Conservation (phyloP, 2,329 filamentous ascomycete genomes). For the Xylariaceae sp. region DNA sequence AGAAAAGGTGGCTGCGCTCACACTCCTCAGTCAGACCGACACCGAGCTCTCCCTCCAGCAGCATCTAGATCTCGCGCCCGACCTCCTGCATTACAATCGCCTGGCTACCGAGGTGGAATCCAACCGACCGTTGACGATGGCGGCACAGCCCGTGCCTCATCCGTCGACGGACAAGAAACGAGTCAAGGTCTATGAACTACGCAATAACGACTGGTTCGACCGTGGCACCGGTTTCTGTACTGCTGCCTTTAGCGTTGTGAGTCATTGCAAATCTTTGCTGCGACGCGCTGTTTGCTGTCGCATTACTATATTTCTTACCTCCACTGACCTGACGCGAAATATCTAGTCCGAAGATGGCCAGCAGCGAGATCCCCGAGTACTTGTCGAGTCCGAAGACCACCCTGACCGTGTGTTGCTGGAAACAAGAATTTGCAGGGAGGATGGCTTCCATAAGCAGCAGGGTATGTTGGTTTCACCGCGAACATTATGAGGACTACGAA, state of each 20-base stretch:
- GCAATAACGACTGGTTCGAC: constrained; percentile 99
- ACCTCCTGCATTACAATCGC: constrained; percentile 53
- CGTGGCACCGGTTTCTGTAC: constrained; percentile 94
- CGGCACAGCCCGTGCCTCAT: constrained; percentile 71
- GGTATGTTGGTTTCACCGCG: constrained; percentile 54
- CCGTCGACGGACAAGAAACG: constrained; percentile 69
- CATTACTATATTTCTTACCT: constrained; percentile 4
- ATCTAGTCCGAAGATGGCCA: constrained; percentile 57
- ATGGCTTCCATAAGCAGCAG: constrained; percentile 98
- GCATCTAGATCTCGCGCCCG: constrained; percentile 59
- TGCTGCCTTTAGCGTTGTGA: constrained; percentile 73
- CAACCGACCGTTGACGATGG: constrained; percentile 66
- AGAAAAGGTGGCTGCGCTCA: constrained; percentile 58
- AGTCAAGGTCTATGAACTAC: constrained; percentile 98
- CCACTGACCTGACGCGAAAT: constrained; percentile 16
- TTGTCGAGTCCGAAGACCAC: constrained; percentile 92
- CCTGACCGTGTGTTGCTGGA: constrained; percentile 82
- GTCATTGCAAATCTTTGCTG: constrained; percentile 37
- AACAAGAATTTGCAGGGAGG: constrained; percentile 88
- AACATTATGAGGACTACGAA: not conserved
- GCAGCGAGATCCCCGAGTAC: constrained; percentile 81
- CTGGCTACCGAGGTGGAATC: constrained; percentile 56
- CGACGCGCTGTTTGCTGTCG: constrained; percentile 11
- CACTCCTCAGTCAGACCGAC: constrained; percentile 56
- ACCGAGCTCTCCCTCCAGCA: constrained; percentile 62